phyloP scores from a whole-genome alignment of 306 rosid species.

The Rosa persica region DNA sequence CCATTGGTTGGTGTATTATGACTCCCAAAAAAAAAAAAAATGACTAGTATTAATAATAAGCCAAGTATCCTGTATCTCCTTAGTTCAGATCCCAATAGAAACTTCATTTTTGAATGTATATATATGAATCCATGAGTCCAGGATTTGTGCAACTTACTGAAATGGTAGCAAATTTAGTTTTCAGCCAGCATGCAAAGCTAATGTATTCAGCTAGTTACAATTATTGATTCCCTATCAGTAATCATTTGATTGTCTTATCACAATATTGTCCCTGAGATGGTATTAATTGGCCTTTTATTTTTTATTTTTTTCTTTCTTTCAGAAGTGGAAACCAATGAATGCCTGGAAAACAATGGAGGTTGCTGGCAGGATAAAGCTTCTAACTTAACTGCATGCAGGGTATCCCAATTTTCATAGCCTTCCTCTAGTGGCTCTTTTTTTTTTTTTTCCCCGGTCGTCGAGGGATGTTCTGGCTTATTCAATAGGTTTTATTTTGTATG shows the following conservation, averaged over 20 bases:
- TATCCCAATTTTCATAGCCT: slow-evolving; percentile 36
- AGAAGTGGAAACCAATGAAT: slow-evolving; percentile 90
- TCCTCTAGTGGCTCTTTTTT: slow-evolving; percentile 3
- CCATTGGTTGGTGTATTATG: not conserved
- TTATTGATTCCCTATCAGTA: not conserved
- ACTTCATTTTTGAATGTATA: not conserved
- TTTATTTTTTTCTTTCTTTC: slow-evolving; percentile 28
- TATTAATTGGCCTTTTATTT: slow-evolving; percentile 20
- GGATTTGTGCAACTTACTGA: not conserved
- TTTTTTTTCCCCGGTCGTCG: not conserved
- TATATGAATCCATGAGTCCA: not conserved
- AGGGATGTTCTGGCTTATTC: slow-evolving; percentile 14
- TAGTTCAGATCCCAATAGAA: not conserved
- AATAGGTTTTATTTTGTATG: slow-evolving; percentile 2
- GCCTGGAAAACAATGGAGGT: slow-evolving; percentile 91
- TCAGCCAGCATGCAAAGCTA: not conserved
- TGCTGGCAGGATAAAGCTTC: slow-evolving; percentile 77
- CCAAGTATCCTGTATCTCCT: not conserved
- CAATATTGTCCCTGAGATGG: slow-evolving; percentile 24
- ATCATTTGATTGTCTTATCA: not conserved
- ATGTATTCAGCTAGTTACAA: not conserved
- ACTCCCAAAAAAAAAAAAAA: not conserved
- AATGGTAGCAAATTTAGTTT: not conserved
- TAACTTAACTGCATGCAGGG: slow-evolving; percentile 92
- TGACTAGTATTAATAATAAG: not conserved